These are phyloP conservation scores for Fusarium devonianum DNA, from an alignment of 2,329 filamentous ascomycete genomes.

Conservation along the genomic window DNA sequence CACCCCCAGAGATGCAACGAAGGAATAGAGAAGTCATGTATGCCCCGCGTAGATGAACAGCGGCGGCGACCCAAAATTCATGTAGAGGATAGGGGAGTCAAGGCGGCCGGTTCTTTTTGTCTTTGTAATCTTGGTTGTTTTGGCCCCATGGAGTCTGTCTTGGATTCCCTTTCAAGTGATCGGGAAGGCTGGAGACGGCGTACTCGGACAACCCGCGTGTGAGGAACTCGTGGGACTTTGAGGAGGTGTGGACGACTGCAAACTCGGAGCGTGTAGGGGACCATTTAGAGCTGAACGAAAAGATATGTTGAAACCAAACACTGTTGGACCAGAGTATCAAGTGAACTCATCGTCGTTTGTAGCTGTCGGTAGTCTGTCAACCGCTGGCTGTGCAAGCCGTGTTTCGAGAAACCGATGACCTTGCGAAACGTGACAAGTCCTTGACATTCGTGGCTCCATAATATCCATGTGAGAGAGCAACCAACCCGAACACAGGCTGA, in stretches of 20 bases:
- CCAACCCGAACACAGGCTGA: not conserved
- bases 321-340: conserved; percentile 44
- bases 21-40: conserved; percentile 55
- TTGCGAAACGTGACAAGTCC: conserved; percentile 11
- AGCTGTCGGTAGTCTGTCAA: conserved; percentile 28
- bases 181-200: conserved; percentile 39
- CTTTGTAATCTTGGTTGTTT: conserved; percentile 36
- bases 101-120: conserved; percentile 45
- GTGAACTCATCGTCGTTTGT: conserved; percentile 45
- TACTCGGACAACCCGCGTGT: conserved; percentile 34
- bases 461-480: conserved; percentile 5
- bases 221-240: conserved; percentile 27
- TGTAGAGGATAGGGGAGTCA: conserved; percentile 53
- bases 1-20: conserved; percentile 42
- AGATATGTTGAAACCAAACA: conserved; percentile 32
- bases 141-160: conserved; percentile 32
- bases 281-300: conserved; percentile 33
- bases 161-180: conserved; percentile 49
- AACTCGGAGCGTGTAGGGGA: conserved; percentile 43
- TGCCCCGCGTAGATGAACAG: conserved; percentile 46
- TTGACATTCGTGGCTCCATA: conserved; percentile 1
- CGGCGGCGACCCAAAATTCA: conserved; percentile 51
- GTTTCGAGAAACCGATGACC: not conserved
- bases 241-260: conserved; percentile 33
- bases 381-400: conserved; percentile 21